phyloP scores from a whole-genome alignment of 2,329 filamentous ascomycete genomes.

The Sporothrix brasiliensis region DNA sequence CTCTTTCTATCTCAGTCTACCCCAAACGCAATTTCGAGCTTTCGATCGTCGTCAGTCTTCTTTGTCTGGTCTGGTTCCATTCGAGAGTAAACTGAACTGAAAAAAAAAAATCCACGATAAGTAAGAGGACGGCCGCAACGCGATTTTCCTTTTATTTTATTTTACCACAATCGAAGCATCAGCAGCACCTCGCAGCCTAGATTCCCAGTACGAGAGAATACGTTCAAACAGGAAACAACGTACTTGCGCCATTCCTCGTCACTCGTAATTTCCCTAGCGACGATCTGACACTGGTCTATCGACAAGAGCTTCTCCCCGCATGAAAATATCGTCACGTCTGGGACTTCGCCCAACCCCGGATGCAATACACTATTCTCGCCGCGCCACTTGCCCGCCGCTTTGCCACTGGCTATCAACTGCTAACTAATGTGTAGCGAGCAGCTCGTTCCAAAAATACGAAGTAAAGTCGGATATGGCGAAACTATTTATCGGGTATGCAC shows the following conservation, averaged over 20 bases:
- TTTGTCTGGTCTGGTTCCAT: background rate
- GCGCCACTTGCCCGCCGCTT: background rate
- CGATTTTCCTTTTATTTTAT: background rate
- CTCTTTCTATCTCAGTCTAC: background rate
- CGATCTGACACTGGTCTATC: background rate
- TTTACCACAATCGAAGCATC: constrained; percentile 20
- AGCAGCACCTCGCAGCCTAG: background rate
- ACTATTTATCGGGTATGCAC: constrained; percentile 74
- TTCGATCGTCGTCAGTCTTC: background rate
- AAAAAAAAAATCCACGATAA: constrained; percentile 35
- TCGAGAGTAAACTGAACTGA: constrained; percentile 28
- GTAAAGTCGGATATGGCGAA: constrained; percentile 31
- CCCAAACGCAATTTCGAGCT: background rate
- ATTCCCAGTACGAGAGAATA: constrained; percentile 12
- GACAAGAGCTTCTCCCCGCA: constrained; percentile 13
- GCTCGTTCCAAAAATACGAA: background rate
- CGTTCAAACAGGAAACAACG: constrained; percentile 16
- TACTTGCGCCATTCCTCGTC: background rate
- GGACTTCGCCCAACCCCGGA: background rate
- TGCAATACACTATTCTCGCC: background rate
- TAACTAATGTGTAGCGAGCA: background rate
- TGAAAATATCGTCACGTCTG: background rate
- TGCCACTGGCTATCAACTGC: background rate
- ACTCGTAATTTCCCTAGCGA: background rate
- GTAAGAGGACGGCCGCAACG: background rate